Percentiles rank a stretch among this genome's conserved stretches.
Evolutionary conservation across 169 alveolate species (phyloP).

Genomic region (Babesia divergens): DNA sequence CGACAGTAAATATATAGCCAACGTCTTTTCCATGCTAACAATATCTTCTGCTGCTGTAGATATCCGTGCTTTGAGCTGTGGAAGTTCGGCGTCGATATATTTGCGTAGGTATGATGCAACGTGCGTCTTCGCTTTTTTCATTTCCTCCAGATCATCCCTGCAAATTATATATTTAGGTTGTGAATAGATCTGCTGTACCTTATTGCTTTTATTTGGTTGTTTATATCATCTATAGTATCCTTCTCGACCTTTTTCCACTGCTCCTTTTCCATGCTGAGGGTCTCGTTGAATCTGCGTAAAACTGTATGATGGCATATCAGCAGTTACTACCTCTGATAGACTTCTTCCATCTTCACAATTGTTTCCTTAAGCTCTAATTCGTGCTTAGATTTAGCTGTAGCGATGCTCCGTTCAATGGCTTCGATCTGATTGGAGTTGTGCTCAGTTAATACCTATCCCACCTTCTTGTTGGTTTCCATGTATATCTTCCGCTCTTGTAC

Average conservation of each 20-base stretch:
- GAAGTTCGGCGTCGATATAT: slow-evolving; percentile 52
- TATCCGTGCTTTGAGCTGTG: slow-evolving; percentile 41
- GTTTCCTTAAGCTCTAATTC: slow-evolving; percentile 35
- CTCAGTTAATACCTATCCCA: background rate
- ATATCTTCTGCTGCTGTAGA: slow-evolving; percentile 22
- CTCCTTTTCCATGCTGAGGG: slow-evolving; percentile 39
- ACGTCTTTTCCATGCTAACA: slow-evolving; percentile 53
- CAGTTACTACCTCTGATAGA: slow-evolving; percentile 37
- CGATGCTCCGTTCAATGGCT: slow-evolving; percentile 21
- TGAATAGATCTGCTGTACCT: background rate
- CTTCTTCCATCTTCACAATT: slow-evolving; percentile 30
- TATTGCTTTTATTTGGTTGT: slow-evolving; percentile 15
- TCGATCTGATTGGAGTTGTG: slow-evolving; percentile 29
- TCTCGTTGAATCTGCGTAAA: slow-evolving; percentile 41
- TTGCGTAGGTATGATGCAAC: slow-evolving; percentile 37
- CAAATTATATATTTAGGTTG: background rate
- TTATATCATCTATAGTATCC: slow-evolving; percentile 22
- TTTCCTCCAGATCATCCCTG: slow-evolving; percentile 53
- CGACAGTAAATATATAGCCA: background rate
- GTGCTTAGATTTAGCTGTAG: slow-evolving; percentile 26
- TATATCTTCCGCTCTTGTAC: background rate
- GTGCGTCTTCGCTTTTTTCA: slow-evolving; percentile 52
- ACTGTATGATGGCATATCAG: background rate
- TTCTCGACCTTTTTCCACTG: slow-evolving; percentile 50
- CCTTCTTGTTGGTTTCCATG: slow-evolving; percentile 37